These are phyloP conservation scores for Mycena pura DNA, from an alignment of 768 basidiomycete species.

Conservation along the genomic window DNA sequence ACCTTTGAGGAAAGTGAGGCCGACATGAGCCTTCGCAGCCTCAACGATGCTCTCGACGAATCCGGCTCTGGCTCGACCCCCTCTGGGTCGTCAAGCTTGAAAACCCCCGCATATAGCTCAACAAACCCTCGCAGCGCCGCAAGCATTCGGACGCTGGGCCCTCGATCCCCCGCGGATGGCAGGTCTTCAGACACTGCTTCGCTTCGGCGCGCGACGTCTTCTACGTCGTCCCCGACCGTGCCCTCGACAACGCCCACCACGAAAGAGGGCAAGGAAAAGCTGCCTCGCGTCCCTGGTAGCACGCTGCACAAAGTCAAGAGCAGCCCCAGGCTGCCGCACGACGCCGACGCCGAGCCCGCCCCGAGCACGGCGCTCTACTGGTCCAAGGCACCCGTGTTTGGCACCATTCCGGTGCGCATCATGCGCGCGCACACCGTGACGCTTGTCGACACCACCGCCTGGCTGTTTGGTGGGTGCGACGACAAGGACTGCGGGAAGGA, in stretches of 20 bases:
- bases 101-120: conserved; percentile 7
- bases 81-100: conserved; percentile 20
- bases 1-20: conserved; percentile 25
- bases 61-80: no score
- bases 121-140: conserved; percentile 32
- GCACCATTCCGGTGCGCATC: conserved; percentile 64
- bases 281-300: conserved; percentile 27
- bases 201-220: conserved; percentile 26
- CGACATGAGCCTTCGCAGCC: conserved; percentile 37
- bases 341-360: conserved; percentile 60
- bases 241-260: conserved; percentile 2
- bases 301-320: conserved; percentile 46
- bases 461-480: conserved; percentile 92
- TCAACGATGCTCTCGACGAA: conserved; percentile 45
- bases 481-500: conserved; percentile 77
- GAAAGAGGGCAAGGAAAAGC: conserved; percentile 26
- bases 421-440: conserved; percentile 88
- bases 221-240: conserved; percentile 26
- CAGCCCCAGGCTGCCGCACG: conserved; percentile 67
- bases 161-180: conserved; percentile 21
- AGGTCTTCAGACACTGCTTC: no score
- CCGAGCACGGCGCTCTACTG: conserved; percentile 86
- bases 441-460: conserved; percentile 80
- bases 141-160: conserved; percentile 44
- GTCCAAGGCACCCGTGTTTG: conserved; percentile 84